Evolutionary conservation across 331 rosid genomes (phyloP).

Genomic region (Ulmus americana): DNA sequence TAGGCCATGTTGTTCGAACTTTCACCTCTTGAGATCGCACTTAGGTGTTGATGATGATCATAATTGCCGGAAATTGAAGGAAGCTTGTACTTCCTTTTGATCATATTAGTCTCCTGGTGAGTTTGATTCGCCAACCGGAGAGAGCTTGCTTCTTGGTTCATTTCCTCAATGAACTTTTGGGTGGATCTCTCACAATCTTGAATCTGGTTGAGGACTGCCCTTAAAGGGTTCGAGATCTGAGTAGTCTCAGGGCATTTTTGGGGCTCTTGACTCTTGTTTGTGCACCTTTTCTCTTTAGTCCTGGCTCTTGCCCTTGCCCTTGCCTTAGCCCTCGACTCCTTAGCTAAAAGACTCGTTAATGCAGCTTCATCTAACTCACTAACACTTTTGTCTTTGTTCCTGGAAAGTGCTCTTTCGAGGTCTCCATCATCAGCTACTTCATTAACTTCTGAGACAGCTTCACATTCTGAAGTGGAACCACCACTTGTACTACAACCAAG

Average conservation of each 20-base stretch:
- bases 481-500: slow-evolving; percentile 16
- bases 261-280: too few relatives aligned
- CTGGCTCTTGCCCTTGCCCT: slow-evolving; percentile 88
- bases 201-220: not conserved
- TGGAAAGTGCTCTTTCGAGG: slow-evolving; percentile 16
- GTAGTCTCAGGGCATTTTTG: not conserved
- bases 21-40: slow-evolving; percentile 40
- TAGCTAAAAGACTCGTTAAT: slow-evolving; percentile 19
- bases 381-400: slow-evolving; percentile 25
- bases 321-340: slow-evolving; percentile 71
- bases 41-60: slow-evolving; percentile 12
- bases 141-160: not conserved
- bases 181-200: not conserved
- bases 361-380: slow-evolving; percentile 6
- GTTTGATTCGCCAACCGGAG: not conserved
- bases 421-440: slow-evolving; percentile 6
- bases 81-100: not conserved
- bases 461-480: slow-evolving; percentile 42
- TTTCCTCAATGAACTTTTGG: not conserved
- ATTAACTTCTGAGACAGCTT: slow-evolving; percentile 24
- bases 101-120: not conserved
- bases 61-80: not conserved
- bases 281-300: slow-evolving; percentile 50
- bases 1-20: slow-evolving; percentile 17
- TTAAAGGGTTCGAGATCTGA: slow-evolving; percentile 36